phyloP scores from a whole-genome alignment of 1,284 basidiomycete species.

The Singerocomus inundabilis region DNA sequence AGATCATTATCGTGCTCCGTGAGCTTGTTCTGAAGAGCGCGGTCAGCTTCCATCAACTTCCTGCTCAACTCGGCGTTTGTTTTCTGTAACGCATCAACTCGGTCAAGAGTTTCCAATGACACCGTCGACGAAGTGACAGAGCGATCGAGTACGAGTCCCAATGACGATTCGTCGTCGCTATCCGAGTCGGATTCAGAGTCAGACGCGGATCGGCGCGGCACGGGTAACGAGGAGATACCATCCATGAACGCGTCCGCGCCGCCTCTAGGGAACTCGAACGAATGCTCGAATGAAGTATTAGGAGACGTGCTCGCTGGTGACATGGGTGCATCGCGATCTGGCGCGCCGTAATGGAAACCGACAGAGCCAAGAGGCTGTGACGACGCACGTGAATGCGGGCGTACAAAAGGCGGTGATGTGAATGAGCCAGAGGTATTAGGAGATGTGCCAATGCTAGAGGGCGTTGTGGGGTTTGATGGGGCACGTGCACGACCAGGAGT shows the following conservation, averaged over 20 bases:
- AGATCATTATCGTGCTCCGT: constrained; percentile 74
- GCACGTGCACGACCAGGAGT: constrained; percentile 49
- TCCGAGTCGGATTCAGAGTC: constrained; percentile 46
- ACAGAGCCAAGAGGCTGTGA: constrained; percentile 45
- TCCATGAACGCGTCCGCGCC: constrained; percentile 28
- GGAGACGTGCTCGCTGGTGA: constrained; percentile 39
- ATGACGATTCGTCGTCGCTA: constrained; percentile 50
- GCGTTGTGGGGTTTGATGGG: constrained; percentile 66
- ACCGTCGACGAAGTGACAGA: constrained; percentile 54
- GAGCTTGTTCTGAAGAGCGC: constrained; percentile 61
- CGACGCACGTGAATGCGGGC: constrained; percentile 60
- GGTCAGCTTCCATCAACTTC: constrained; percentile 72
- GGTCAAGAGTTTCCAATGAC: constrained; percentile 64
- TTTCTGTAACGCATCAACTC: constrained; percentile 66
- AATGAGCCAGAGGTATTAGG: constrained; percentile 33
- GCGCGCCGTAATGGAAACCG: constrained; percentile 34
- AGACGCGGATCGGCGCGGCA: constrained; percentile 37
- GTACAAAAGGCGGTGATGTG: constrained; percentile 43
- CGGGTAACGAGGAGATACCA: constrained; percentile 39
- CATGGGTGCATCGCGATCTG: constrained; percentile 33
- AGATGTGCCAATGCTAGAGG: constrained; percentile 37
- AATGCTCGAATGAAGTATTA: constrained; percentile 39
- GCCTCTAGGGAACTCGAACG: constrained; percentile 33
- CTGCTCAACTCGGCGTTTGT: constrained; percentile 70
- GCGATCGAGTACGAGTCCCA: constrained; percentile 60